phyloP scores from a whole-genome alignment of 176 grass and related monocot genomes.

The Oropetium thomaeum region DNA sequence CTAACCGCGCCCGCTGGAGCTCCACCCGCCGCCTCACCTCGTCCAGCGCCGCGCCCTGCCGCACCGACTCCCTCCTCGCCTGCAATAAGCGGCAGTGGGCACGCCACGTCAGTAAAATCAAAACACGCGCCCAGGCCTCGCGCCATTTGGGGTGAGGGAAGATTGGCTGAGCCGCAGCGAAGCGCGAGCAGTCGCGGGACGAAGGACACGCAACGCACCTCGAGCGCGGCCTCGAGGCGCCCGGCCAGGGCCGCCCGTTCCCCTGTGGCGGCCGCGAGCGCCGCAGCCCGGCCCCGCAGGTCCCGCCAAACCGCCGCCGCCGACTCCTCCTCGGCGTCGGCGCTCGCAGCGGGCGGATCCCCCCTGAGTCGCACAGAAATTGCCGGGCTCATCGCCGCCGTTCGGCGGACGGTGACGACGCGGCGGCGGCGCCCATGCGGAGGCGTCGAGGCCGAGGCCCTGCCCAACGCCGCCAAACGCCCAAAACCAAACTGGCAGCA shows the following conservation, averaged over 20 bases:
- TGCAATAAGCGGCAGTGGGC: neutral
- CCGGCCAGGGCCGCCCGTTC: constrained; percentile 23
- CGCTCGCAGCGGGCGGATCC: neutral
- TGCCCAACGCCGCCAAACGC: neutral
- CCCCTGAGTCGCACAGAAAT: neutral
- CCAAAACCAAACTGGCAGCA: neutral
- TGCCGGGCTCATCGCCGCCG: constrained; percentile 28
- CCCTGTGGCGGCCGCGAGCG: constrained; percentile 28
- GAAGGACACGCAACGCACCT: constrained; percentile 1
- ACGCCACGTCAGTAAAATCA: neutral
- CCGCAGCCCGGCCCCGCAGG: neutral
- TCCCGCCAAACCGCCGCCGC: constrained; percentile 8
- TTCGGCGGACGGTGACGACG: neutral
- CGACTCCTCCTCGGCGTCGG: neutral
- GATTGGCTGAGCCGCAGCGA: neutral
- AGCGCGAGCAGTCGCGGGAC: neutral
- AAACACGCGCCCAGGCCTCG: neutral
- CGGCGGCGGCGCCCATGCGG: constrained; percentile 23
- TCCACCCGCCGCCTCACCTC: constrained; percentile 31
- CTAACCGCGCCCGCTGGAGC: constrained; percentile 16
- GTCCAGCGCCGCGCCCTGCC: constrained; percentile 44
- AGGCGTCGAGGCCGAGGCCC: neutral
- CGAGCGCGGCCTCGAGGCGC: constrained; percentile 37
- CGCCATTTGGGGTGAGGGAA: neutral
- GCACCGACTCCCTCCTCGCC: constrained; percentile 27